Evolutionary conservation across 176 grass and related monocot genomes (phyloP).

Genomic region (Alloteropsis semialata): DNA sequence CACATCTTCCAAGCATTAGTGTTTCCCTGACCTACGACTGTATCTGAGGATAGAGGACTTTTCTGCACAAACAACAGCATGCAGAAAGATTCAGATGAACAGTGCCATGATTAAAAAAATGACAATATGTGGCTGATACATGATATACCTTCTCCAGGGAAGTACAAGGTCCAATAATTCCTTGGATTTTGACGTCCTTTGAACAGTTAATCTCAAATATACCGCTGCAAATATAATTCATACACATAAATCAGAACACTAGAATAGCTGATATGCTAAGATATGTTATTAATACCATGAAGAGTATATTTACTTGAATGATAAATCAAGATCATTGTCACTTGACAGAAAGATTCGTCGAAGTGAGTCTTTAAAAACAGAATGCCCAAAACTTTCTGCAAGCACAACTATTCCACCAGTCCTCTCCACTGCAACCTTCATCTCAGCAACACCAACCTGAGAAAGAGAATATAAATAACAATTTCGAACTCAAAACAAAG

Average conservation of each 20-base stretch:
- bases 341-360: conserved; percentile 73
- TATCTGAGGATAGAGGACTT: conserved; percentile 79
- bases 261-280: neutral
- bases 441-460: conserved; percentile 89
- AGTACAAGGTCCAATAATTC: conserved; percentile 90
- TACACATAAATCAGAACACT: conserved; percentile 9
- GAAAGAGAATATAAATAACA: conserved; percentile 29
- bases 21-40: conserved; percentile 75
- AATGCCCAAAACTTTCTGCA: conserved; percentile 95
- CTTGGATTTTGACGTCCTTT: conserved; percentile 93
- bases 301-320: conserved; percentile 78
- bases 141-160: conserved; percentile 83
- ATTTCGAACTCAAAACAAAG: conserved; percentile 19
- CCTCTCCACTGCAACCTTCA: conserved; percentile 94
- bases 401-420: conserved; percentile 89
- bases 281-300: neutral
- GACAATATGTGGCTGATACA: conserved; percentile 2
- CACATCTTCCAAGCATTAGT: conserved; percentile 99
- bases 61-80: conserved; percentile 55
- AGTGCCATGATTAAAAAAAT: neutral
- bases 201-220: conserved; percentile 95
- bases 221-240: conserved; percentile 53
- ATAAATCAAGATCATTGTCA: conserved; percentile 80
- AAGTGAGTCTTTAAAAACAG: conserved; percentile 93
- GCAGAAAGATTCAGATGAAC: neutral